Conservation (phyloP, 78 protist genomes). For the slime mould (Dictyostelium discoideum) region DNA sequence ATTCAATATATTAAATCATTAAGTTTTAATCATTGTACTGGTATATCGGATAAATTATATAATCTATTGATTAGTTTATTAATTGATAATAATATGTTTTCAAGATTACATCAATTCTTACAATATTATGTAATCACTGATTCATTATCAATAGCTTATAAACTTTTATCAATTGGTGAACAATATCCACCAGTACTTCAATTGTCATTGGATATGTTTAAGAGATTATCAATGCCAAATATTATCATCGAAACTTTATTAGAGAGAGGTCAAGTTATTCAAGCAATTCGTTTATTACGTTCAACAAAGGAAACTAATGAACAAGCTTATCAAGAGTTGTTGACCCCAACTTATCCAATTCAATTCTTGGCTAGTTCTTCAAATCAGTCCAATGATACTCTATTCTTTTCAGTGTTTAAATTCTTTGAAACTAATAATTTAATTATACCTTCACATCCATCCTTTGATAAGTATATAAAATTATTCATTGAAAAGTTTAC, state of each 20-base stretch:
- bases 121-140: conserved; percentile 74
- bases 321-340: conserved; percentile 32
- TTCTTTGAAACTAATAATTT: conserved; percentile 55
- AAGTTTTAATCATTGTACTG: conserved; percentile 20
- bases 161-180: conserved; percentile 57
- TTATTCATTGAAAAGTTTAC: conserved; percentile 46
- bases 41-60: conserved; percentile 35
- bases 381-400: conserved; percentile 28
- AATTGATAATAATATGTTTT: conserved; percentile 62
- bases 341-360: neutral
- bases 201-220: conserved; percentile 75
- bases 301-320: conserved; percentile 12
- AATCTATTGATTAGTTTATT: conserved; percentile 52
- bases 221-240: conserved; percentile 44
- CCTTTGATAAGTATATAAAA: conserved; percentile 32
- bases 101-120: conserved; percentile 75
- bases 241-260: conserved; percentile 59
- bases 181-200: conserved; percentile 75
- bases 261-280: conserved; percentile 41
- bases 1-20: conserved; percentile 71
- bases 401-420: conserved; percentile 62
- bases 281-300: conserved; percentile 35
- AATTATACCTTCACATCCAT: neutral
- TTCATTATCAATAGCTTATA: conserved; percentile 51
- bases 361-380: conserved; percentile 19